Evolutionary conservation across 169 alveolate genomes (phyloP), one percentile per base, ranked within the genome.

Genomic region (Plasmodium inui): DNA sequence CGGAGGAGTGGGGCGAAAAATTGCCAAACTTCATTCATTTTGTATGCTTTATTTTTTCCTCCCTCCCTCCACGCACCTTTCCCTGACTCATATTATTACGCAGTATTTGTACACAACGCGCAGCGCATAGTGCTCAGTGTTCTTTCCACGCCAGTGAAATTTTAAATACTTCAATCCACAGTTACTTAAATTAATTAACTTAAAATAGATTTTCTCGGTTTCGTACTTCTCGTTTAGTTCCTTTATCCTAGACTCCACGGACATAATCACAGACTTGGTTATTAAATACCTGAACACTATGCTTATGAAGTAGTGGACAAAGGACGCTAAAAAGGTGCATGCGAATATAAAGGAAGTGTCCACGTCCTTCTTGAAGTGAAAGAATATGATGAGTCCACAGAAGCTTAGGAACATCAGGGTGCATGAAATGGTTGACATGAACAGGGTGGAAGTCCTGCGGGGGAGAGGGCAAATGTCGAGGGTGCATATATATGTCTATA

Each of bases 91-190:
- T 34, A 70, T 85, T n/a, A 85, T 73, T 53, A 30, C 79, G 76
- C 85, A 85, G 26, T 85, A 85, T 50, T 28, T 32, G 70, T 85
- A 85, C 32, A 85, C 37, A 50, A 85, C 93, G 39, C 93, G 79
- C 37, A 85, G 55, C 17, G 93, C 37, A 85, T 73, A 85, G 30
- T 85, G 61, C 9, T 34, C 37, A 32, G 53, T 46, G 19, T 73
- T 76, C 37, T 19, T 67, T 30, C 19, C 28, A 50, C 17, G 28
- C 19, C 79, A 44, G 22, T 73, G 67, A 26, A 85, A 53, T 73
- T 85, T 85, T 30, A 85, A 85, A 85, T 85, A 85, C 67, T 76
- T 85, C 26, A 85, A 85, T 17, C 93, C 93, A 10, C 74, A 41
- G 3, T 50, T 61, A 50, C 93, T 73, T 50, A 85, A 76, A 39